These are phyloP conservation scores for Kockovaella imperatae DNA, from an alignment of 768 basidiomycete genomes.

Conservation along the genomic window DNA sequence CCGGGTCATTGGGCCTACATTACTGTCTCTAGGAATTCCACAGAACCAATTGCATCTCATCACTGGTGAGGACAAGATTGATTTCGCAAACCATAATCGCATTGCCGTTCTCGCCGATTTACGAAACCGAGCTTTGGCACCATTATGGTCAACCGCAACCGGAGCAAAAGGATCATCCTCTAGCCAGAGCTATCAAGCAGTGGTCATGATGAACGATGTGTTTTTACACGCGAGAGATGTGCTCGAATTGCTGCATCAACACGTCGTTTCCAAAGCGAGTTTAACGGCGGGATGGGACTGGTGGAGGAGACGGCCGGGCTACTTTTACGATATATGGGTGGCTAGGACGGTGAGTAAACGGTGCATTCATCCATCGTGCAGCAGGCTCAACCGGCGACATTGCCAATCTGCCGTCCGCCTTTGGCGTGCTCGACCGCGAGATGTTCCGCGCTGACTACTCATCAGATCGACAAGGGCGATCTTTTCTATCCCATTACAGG, in stretches of 20 bases:
- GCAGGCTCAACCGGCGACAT: background rate
- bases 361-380: slow-evolving; percentile 3
- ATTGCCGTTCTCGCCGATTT: slow-evolving; percentile 38
- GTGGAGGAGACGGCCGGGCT: slow-evolving; percentile 35
- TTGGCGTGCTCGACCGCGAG: background rate
- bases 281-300: slow-evolving; percentile 43
- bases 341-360: slow-evolving; percentile 40
- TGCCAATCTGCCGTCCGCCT: background rate
- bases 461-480: slow-evolving; percentile 16
- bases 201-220: slow-evolving; percentile 27
- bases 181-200: slow-evolving; percentile 1
- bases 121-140: slow-evolving; percentile 35
- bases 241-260: slow-evolving; percentile 31
- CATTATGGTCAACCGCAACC: slow-evolving; percentile 26
- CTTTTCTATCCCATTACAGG: slow-evolving; percentile 41
- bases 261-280: slow-evolving; percentile 25
- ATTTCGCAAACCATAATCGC: slow-evolving; percentile 33
- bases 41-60: slow-evolving; percentile 15
- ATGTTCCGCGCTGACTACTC: background rate
- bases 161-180: background rate
- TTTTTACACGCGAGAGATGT: slow-evolving; percentile 22
- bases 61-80: slow-evolving; percentile 29
- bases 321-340: slow-evolving; percentile 45
- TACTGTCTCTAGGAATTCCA: slow-evolving; percentile 27
- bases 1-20: slow-evolving; percentile 22